Conservation (phyloP, 2,329 filamentous ascomycete genomes). For the Fusarium globosum region DNA sequence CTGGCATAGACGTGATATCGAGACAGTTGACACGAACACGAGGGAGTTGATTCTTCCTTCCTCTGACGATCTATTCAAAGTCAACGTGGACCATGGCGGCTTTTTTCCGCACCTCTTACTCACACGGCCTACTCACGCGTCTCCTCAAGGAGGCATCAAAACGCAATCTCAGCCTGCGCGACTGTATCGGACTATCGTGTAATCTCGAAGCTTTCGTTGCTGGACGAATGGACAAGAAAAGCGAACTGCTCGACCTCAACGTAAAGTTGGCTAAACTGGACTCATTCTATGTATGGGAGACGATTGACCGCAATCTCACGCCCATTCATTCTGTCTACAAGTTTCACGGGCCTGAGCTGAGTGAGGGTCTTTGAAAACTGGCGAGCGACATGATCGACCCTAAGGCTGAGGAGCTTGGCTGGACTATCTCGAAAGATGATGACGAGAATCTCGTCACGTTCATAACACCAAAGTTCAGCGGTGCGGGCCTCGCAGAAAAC, state of each 20-base stretch:
- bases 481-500: background rate
- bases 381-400: fast-evolving
- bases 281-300: background rate
- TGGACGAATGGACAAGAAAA: background rate
- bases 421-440: background rate
- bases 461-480: background rate
- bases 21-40: background rate
- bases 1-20: too few species aligned
- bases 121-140: background rate
- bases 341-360: background rate
- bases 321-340: background rate
- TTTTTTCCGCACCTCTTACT: background rate
- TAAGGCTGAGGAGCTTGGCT: background rate
- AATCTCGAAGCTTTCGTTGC: background rate
- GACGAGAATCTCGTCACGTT: background rate
- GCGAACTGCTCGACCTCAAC: background rate
- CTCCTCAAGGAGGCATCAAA: background rate
- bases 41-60: background rate
- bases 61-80: background rate
- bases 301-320: background rate
- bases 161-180: fast-evolving
- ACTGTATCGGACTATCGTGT: background rate
- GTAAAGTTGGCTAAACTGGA: fast-evolving
- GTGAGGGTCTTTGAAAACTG: background rate
- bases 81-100: background rate